Percentiles rank a stretch among this genome's conserved stretches.
phyloP scores from a whole-genome alignment of 2,329 filamentous ascomycete genomes.

The Calonectria naviculata region DNA sequence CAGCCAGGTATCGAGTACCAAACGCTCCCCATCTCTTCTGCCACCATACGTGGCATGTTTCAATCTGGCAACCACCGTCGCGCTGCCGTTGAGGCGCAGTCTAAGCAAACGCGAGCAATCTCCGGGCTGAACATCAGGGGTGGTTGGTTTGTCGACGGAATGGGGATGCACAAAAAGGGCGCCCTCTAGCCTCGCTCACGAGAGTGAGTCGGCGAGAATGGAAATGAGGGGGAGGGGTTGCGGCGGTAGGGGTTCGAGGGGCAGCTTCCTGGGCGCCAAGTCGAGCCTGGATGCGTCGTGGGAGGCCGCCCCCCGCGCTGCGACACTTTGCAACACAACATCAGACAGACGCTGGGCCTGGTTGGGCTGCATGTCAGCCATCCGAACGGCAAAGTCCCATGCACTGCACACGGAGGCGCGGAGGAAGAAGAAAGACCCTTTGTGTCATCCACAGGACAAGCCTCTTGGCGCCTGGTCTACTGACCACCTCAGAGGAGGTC shows the following conservation, averaged over 20 bases:
- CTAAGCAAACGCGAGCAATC: slow-evolving; percentile 13
- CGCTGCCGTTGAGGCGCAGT: slow-evolving; percentile 11
- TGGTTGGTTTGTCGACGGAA: neutral
- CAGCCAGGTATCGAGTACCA: neutral
- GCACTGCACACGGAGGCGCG: neutral
- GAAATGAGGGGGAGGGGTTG: slow-evolving; percentile 14
- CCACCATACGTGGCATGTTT: slow-evolving; percentile 12
- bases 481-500: neutral
- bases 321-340: neutral
- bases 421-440: neutral
- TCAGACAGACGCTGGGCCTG: too few species aligned
- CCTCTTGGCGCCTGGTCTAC: neutral
- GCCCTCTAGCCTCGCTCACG: neutral
- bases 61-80: neutral
- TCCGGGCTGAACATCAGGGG: slow-evolving; percentile 1
- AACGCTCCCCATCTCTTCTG: neutral
- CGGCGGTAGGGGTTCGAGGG: neutral
- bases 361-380: neutral
- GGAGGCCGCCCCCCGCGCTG: slow-evolving; percentile 17
- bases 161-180: neutral
- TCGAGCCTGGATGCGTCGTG: neutral
- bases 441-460: neutral
- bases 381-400: neutral
- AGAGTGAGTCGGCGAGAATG: neutral
- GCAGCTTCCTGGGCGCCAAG: neutral